Evolutionary conservation across 106 monocot species (phyloP).

Genomic region (Dendrobium huoshanense): DNA sequence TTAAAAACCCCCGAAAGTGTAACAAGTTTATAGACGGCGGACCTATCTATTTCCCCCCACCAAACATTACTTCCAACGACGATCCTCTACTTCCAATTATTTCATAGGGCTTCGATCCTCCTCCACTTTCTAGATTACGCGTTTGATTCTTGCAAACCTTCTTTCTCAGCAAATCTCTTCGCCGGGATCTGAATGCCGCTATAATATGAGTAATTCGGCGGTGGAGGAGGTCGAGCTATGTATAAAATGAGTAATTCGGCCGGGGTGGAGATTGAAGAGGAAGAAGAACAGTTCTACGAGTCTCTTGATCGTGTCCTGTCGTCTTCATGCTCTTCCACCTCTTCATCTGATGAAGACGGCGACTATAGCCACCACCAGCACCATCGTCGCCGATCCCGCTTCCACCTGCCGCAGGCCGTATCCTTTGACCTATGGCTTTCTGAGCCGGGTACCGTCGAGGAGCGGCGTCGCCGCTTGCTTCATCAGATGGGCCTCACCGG

Average conservation of each 20-base stretch:
- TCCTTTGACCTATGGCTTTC: slow-evolving; percentile 73
- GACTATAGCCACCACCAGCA: slow-evolving; percentile 14
- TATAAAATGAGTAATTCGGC: neutral
- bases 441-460: slow-evolving; percentile 60
- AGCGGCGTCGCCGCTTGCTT: slow-evolving; percentile 75
- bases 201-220: slow-evolving; percentile 1
- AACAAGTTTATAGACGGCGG: neutral
- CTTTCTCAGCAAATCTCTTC: neutral
- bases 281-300: slow-evolving; percentile 72
- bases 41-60: neutral
- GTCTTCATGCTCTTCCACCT: slow-evolving; percentile 77
- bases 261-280: slow-evolving; percentile 20
- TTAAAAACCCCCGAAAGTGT: neutral
- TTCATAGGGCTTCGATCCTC: neutral
- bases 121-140: neutral
- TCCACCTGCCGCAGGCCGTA: slow-evolving; percentile 15
- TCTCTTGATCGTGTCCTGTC: slow-evolving; percentile 75
- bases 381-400: slow-evolving; percentile 6
- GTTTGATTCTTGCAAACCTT: neutral
- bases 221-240: slow-evolving; percentile 2
- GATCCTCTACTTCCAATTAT: neutral
- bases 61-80: neutral
- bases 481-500: slow-evolving; percentile 56
- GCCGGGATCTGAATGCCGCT: neutral
- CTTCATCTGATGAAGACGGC: slow-evolving; percentile 44